A percentile compares a stretch with the other conserved stretches of the same genome.
Evolutionary conservation across 2,329 filamentous ascomycete genomes (phyloP).

Genomic region (Diaporthe ilicicola): DNA sequence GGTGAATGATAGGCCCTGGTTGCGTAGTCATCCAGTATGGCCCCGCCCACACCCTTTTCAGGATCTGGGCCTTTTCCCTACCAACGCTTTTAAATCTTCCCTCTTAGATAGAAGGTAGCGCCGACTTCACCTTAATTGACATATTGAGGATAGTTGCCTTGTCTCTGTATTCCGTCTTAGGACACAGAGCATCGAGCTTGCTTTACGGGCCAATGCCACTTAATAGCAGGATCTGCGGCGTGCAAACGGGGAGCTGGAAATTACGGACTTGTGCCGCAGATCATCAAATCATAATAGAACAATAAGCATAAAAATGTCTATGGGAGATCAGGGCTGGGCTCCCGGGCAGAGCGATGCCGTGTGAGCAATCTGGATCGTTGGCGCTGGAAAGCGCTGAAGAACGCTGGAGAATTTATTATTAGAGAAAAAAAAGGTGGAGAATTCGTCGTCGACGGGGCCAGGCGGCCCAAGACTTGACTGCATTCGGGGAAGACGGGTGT

Average conservation of each 20-base stretch:
- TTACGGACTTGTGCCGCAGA: conserved; percentile 4
- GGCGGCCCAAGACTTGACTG: background rate
- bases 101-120: background rate
- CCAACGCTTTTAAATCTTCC: background rate
- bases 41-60: background rate
- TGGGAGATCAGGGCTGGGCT: background rate
- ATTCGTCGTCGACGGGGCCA: background rate
- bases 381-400: conserved; percentile 15
- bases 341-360: conserved; percentile 26
- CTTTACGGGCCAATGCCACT: too few species aligned
- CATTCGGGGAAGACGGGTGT: background rate
- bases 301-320: conserved; percentile 13
- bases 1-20: too few species aligned
- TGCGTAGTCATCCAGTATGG: too few species aligned
- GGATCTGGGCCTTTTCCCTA: background rate
- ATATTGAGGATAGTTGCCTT: background rate
- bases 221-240: too few species aligned
- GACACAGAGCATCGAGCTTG: too few species aligned
- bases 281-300: conserved; percentile 15
- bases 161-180: background rate
- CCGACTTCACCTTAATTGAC: background rate
- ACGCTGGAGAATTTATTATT: too few species aligned
- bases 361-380: conserved; percentile 29
- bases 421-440: background rate
- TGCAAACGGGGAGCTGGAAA: too few species aligned